Conservation (phyloP, 2,329 filamentous ascomycete species). For the Ramularia endophylla region DNA sequence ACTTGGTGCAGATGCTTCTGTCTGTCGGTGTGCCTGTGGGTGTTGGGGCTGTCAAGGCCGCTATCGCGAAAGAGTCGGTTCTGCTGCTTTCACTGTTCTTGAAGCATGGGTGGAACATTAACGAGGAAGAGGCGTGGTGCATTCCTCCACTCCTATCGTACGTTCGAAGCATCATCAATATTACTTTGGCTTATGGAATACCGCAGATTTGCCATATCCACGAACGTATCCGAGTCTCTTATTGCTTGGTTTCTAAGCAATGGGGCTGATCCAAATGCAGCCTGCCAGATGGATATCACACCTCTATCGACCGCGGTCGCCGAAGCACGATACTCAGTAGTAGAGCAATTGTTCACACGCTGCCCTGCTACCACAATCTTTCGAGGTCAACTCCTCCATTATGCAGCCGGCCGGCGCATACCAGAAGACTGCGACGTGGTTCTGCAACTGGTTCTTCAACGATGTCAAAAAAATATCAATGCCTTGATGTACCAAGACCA, state of each 20-base stretch:
- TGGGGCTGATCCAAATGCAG: conserved; percentile 15
- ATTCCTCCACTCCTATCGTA: conserved; percentile 6
- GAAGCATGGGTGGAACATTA: conserved; percentile 4
- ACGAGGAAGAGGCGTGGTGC: conserved; percentile 4
- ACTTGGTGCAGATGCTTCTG: conserved; percentile 2
- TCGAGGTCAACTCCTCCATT: conserved; percentile 9
- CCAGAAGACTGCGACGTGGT: conserved; percentile 8
- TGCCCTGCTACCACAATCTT: conserved; percentile 3
- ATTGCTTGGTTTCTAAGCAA: conserved; percentile 10
- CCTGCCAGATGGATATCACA: conserved; percentile 12
- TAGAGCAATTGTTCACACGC: conserved; percentile 11
- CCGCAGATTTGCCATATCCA: conserved; percentile 2
- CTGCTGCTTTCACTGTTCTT: conserved; percentile 1
- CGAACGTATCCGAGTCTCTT: not conserved
- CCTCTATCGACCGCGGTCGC: conserved; percentile 12
- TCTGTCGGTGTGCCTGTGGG: conserved; percentile 2
- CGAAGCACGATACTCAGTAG: conserved; percentile 5
- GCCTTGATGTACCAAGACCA: conserved; percentile 13
- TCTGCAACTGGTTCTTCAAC: conserved; percentile 9
- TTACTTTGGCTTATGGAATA: conserved; percentile 2
- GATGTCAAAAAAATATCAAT: conserved; percentile 6
- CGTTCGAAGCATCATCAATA: not conserved
- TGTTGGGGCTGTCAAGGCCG: conserved; percentile 1
- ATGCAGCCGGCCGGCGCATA: conserved; percentile 5
- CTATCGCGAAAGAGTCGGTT: conserved; percentile 1